Evolutionary conservation across 164 flowering plant genomes (phyloP).

Genomic region (Berberis vulgaris): DNA sequence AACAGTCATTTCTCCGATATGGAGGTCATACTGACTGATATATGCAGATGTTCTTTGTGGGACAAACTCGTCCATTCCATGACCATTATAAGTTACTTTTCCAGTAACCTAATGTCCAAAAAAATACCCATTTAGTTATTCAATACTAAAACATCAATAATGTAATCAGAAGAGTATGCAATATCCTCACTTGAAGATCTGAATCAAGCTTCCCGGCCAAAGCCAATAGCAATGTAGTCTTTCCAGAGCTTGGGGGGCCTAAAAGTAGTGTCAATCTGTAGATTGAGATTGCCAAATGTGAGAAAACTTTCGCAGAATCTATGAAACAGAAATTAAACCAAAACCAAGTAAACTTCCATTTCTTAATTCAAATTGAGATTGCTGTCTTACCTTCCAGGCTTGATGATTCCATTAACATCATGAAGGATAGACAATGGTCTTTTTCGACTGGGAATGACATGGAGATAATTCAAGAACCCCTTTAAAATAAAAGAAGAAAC

Average conservation of each 20-base stretch:
- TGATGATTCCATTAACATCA: slow-evolving; percentile 58
- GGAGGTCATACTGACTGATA: slow-evolving; percentile 54
- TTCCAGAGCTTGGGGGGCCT: slow-evolving; percentile 52
- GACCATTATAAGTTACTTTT: slow-evolving; percentile 60
- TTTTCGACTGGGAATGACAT: slow-evolving; percentile 38
- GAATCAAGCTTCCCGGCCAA: slow-evolving; percentile 41
- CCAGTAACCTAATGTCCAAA: slow-evolving; percentile 33
- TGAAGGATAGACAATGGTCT: slow-evolving; percentile 41
- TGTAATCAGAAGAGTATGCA: not conserved
- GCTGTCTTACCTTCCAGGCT: slow-evolving; percentile 35
- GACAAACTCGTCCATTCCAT: slow-evolving; percentile 57
- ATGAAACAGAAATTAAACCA: not conserved
- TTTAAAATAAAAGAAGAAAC: slow-evolving; percentile 1
- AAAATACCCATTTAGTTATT: not conserved
- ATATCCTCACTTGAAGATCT: slow-evolving; percentile 23
- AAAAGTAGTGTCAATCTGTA: slow-evolving; percentile 28
- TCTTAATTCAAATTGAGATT: not conserved
- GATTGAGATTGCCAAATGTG: not conserved
- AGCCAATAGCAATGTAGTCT: slow-evolving; percentile 41
- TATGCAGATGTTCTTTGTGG: slow-evolving; percentile 62
- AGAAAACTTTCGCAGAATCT: not conserved
- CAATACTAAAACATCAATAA: not conserved
- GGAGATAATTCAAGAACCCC: slow-evolving; percentile 35
- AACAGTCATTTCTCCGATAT: slow-evolving; percentile 56
- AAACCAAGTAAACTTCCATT: not conserved